Evolutionary conservation across 2,329 filamentous ascomycete species (phyloP).

Genomic region (Blastomyces parvus): DNA sequence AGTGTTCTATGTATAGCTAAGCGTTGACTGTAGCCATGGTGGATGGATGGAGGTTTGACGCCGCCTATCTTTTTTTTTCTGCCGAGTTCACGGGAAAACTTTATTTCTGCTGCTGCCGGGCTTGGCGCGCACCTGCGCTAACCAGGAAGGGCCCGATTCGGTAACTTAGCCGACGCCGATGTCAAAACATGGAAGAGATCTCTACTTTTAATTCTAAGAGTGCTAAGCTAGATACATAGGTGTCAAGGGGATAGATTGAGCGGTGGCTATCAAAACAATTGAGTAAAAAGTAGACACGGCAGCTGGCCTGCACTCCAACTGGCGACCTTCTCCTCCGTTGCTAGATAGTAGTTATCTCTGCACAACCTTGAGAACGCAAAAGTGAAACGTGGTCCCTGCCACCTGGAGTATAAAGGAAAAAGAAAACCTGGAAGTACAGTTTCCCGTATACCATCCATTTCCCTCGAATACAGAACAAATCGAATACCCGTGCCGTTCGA

Average conservation of each 20-base stretch:
- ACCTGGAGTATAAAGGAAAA: slow-evolving; percentile 1
- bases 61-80: neutral
- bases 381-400: neutral
- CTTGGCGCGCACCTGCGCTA: slow-evolving; percentile 1
- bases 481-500: slow-evolving; percentile 12
- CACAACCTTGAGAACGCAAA: neutral
- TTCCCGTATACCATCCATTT: slow-evolving; percentile 2
- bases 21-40: neutral
- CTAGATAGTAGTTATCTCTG: neutral
- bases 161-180: neutral
- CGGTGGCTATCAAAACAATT: slow-evolving; percentile 1
- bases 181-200: slow-evolving; percentile 7
- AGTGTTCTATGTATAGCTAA: neutral
- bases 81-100: neutral
- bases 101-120: neutral
- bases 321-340: neutral
- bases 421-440: slow-evolving; percentile 7
- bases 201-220: slow-evolving; percentile 12
- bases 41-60: neutral
- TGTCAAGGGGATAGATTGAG: slow-evolving; percentile 9
- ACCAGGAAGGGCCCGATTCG: neutral
- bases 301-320: slow-evolving; percentile 37
- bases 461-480: neutral
- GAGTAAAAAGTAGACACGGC: slow-evolving; percentile 9
- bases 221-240: slow-evolving; percentile 13